phyloP scores from a whole-genome alignment of 257 asterid species.

The Pogostemon cablin region DNA sequence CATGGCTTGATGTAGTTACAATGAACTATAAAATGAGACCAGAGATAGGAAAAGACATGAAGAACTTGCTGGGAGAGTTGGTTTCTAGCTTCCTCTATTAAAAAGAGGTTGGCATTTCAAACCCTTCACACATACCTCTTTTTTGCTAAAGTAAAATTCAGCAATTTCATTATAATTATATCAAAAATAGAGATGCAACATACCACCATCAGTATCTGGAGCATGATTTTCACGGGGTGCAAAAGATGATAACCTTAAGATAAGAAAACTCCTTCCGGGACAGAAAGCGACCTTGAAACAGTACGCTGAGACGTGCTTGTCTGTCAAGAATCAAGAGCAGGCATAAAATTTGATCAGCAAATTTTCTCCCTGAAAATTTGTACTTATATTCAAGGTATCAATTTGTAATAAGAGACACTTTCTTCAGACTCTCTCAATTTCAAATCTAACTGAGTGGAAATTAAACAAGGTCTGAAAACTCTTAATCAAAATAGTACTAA shows the following conservation, averaged over 20 bases:
- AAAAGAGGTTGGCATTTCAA: too few species aligned
- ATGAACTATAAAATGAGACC: not conserved
- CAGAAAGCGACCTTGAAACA: slow-evolving; percentile 87
- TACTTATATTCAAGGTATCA: slow-evolving; percentile 4
- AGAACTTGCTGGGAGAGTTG: slow-evolving; percentile 11
- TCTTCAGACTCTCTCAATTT: not conserved
- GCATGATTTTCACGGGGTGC: slow-evolving; percentile 54
- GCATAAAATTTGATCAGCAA: slow-evolving; percentile 18
- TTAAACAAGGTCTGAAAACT: too few species aligned
- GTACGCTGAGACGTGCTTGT: slow-evolving; percentile 44
- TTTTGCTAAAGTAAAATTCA: too few species aligned
- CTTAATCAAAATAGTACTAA: too few species aligned
- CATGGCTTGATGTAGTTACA: not conserved
- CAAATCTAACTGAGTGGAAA: not conserved
- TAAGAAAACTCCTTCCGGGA: slow-evolving; percentile 69
- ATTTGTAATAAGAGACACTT: not conserved
- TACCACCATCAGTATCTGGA: slow-evolving; percentile 65
- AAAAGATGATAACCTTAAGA: slow-evolving; percentile 77
- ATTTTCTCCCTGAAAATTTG: not conserved
- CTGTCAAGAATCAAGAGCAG: slow-evolving; percentile 50
- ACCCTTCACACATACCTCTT: too few species aligned
- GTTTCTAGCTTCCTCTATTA: too few species aligned
- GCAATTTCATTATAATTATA: not conserved
- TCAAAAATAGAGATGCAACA: slow-evolving; percentile 24
- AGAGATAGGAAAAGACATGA: not conserved